phyloP scores from a whole-genome alignment of 495 filamentous ascomycete species.

The Parathielavia hyrcaniae region DNA sequence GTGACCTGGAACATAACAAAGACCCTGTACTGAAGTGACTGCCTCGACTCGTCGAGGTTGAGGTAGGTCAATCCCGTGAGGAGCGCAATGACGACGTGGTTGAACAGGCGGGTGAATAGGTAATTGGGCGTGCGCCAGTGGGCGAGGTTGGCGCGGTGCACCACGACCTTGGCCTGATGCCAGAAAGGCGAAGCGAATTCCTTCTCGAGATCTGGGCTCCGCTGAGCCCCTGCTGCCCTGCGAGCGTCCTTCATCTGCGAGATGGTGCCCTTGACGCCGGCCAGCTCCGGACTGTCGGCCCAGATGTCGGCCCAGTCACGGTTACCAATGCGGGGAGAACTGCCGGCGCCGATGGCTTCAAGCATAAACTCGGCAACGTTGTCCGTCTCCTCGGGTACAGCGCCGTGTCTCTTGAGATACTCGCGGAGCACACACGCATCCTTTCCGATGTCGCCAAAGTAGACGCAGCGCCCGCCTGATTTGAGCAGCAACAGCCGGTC shows the following conservation, averaged over 20 bases:
- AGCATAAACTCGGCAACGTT: conserved; percentile 87
- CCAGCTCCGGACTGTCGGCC: conserved; percentile 63
- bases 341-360: conserved; percentile 76
- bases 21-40: conserved; percentile 68
- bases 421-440: conserved; percentile 44
- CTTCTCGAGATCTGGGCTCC: conserved; percentile 44
- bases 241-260: conserved; percentile 56
- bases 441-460: conserved; percentile 57
- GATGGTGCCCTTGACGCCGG: conserved; percentile 60
- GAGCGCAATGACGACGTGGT: conserved; percentile 64
- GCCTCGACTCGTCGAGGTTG: conserved; percentile 58
- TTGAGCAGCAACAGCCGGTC: conserved; percentile 65
- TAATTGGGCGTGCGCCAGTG: conserved; percentile 75
- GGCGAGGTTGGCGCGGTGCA: conserved; percentile 55
- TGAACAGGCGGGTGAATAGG: conserved; percentile 70
- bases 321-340: conserved; percentile 62
- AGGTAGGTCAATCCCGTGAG: conserved; percentile 69
- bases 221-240: conserved; percentile 41
- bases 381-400: conserved; percentile 48
- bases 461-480: conserved; percentile 64
- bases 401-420: conserved; percentile 50
- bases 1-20: conserved; percentile 82
- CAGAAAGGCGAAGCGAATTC: conserved; percentile 69
- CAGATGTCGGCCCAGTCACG: conserved; percentile 78
- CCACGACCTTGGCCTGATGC: conserved; percentile 65